Percentiles rank a stretch among this genome's conserved stretches.
Conservation (phyloP, 352 stramenopile species). For the Phytophthora nicotianae region DNA sequence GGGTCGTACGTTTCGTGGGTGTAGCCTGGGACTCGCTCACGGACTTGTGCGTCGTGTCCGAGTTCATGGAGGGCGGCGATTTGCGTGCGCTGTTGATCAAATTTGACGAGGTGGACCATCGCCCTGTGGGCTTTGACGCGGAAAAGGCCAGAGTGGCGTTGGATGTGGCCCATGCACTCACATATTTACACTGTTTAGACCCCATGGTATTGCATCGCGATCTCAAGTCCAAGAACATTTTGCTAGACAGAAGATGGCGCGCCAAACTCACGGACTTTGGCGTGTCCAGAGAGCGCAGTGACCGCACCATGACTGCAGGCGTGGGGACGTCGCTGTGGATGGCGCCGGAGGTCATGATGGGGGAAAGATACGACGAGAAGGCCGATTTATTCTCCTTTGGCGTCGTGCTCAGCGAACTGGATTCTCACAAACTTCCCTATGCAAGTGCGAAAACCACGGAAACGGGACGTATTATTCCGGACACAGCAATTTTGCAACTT, state of each 20-base stretch:
- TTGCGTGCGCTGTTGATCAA: constrained; percentile 41
- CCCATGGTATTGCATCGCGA: constrained; percentile 51
- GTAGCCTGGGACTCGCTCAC: constrained; percentile 48
- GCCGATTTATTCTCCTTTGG: constrained; percentile 42
- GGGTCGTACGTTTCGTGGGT: constrained; percentile 44
- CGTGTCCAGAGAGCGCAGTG: constrained; percentile 45
- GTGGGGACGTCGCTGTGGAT: constrained; percentile 62
- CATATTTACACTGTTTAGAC: constrained; percentile 63
- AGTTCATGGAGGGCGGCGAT: constrained; percentile 55
- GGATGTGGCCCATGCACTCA: constrained; percentile 62
- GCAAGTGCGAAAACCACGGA: constrained; percentile 36
- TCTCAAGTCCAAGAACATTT: constrained; percentile 56
- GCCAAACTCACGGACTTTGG: constrained; percentile 71
- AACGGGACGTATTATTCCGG: constrained; percentile 33
- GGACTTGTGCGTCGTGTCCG: constrained; percentile 46
- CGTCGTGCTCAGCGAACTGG: constrained; percentile 38
- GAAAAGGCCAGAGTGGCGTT: constrained; percentile 59
- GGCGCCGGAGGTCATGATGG: constrained; percentile 49
- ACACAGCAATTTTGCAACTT: constrained; percentile 41
- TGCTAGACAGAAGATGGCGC: constrained; percentile 44
- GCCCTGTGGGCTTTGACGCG: constrained; percentile 38
- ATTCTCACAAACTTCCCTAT: constrained; percentile 40
- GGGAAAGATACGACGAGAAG: constrained; percentile 41
- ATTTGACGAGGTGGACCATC: constrained; percentile 33
- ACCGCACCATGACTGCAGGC: constrained; percentile 50